A percentile compares a stretch with the other conserved stretches of the same genome.
phyloP scores from a whole-genome alignment of 345 rosid genomes.

The Eucalyptus globulus region DNA sequence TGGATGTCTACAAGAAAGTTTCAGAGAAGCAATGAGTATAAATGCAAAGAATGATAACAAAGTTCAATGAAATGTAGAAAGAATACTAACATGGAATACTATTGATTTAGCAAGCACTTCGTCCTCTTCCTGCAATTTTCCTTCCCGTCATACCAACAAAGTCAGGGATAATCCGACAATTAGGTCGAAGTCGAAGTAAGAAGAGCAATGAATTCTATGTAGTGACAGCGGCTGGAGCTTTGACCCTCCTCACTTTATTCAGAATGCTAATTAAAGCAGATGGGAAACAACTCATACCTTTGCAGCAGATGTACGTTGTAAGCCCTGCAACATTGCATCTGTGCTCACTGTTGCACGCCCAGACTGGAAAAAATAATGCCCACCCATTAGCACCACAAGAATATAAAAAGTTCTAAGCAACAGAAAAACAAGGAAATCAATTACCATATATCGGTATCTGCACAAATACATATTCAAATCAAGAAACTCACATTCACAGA shows the following conservation, averaged over 20 bases:
- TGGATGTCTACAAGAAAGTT: not conserved
- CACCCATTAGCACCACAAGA: too few species aligned
- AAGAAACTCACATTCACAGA: too few species aligned
- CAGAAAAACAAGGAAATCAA: too few species aligned
- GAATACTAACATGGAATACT: not conserved
- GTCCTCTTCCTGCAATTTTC: slow-evolving; percentile 3
- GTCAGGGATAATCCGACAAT: not conserved
- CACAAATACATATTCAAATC: too few species aligned
- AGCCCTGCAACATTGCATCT: slow-evolving; percentile 78
- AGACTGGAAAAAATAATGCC: too few species aligned
- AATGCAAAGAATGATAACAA: not conserved
- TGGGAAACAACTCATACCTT: not conserved
- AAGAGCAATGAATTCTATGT: not conserved
- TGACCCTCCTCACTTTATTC: not conserved
- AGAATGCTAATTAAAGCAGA: not conserved
- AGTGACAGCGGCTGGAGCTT: not conserved
- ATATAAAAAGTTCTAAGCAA: too few species aligned
- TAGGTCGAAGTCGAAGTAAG: too few species aligned
- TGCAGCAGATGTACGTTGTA: slow-evolving; percentile 51
- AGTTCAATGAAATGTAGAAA: not conserved
- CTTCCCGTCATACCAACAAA: not conserved
- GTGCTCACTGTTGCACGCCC: slow-evolving; percentile 78
- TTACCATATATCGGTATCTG: too few species aligned
- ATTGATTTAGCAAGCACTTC: not conserved
- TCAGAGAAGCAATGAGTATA: too few species aligned